These are phyloP conservation scores for Saccharomyces pastorianus DNA, from an alignment of 1,139 yeast genomes.

Conservation along the genomic window DNA sequence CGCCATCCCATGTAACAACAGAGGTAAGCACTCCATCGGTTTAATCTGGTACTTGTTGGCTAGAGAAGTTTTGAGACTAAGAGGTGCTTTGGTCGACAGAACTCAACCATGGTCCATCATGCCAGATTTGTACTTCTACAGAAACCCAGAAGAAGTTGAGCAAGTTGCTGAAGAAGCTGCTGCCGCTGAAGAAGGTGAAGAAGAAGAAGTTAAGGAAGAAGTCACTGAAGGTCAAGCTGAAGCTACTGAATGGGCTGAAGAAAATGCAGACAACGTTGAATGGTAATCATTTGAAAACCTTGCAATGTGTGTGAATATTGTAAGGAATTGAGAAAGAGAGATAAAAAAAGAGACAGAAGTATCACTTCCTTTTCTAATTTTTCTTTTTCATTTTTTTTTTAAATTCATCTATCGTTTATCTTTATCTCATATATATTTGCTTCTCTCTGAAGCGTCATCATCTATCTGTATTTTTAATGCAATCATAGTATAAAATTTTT, in stretches of 20 bases:
- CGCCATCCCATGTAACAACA: conserved; percentile 99
- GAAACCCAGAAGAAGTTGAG: conserved; percentile 99
- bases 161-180: conserved; percentile 65
- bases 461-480: conserved; percentile 1
- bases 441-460: conserved; percentile 1
- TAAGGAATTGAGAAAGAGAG: background rate
- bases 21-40: conserved; percentile 99
- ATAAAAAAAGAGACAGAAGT: background rate
- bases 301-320: background rate
- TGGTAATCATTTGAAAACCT: conserved; percentile 25
- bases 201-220: conserved; percentile 59
- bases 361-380: background rate
- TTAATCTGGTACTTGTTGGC: conserved; percentile 99
- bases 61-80: conserved; percentile 97
- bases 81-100: conserved; percentile 97
- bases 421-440: conserved; percentile 1
- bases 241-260: conserved; percentile 71
- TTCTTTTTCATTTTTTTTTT: background rate
- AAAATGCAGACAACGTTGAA: conserved; percentile 41
- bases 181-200: conserved; percentile 54
- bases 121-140: conserved; percentile 99
- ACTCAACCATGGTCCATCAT: conserved; percentile 94
- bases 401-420: conserved; percentile 1
- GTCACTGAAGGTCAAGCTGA: conserved; percentile 47
- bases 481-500: background rate